phyloP scores from a whole-genome alignment of 805 yeast genomes.

The Isabelozyma pseudorhagii region DNA sequence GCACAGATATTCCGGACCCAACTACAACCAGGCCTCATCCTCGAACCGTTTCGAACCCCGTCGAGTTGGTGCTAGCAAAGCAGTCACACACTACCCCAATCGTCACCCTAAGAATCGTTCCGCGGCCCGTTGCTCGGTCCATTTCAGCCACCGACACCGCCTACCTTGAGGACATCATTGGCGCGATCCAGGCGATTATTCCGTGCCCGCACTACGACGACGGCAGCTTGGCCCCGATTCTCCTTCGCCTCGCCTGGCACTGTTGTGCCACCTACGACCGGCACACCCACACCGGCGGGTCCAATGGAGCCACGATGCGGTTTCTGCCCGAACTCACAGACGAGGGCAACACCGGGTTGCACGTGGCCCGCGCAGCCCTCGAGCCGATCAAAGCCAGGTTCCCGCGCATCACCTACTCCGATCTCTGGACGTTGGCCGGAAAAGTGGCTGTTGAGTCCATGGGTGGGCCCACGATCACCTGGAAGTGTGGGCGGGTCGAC shows the following conservation, averaged over 20 bases:
- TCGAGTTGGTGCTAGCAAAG: not conserved
- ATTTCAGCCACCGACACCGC: conserved; percentile 8
- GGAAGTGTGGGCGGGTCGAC: conserved; percentile 54
- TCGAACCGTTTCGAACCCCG: not conserved
- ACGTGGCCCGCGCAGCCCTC: conserved; percentile 52
- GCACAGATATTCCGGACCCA: too few relatives aligned
- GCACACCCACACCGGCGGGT: conserved; percentile 53
- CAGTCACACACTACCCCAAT: too few relatives aligned
- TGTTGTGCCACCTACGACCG: conserved; percentile 77
- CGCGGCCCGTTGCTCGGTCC: conserved; percentile 4
- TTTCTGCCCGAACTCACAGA: conserved; percentile 50
- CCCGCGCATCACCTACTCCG: conserved; percentile 65
- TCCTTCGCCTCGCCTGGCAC: conserved; percentile 85
- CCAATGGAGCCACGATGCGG: conserved; percentile 56
- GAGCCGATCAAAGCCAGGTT: conserved; percentile 51
- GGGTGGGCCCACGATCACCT: conserved; percentile 60
- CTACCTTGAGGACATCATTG: conserved; percentile 18
- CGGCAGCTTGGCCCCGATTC: conserved; percentile 71
- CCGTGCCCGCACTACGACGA: conserved; percentile 51
- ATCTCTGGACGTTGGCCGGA: conserved; percentile 72
- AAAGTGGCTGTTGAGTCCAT: conserved; percentile 59
- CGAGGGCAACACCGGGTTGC: conserved; percentile 50
- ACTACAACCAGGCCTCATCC: too few relatives aligned
- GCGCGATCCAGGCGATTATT: conserved; percentile 31
- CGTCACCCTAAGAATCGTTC: not conserved